Base-by-base conservation (phyloP, 176 grass and related monocot genomes). In the Avena eriantha region DNA sequence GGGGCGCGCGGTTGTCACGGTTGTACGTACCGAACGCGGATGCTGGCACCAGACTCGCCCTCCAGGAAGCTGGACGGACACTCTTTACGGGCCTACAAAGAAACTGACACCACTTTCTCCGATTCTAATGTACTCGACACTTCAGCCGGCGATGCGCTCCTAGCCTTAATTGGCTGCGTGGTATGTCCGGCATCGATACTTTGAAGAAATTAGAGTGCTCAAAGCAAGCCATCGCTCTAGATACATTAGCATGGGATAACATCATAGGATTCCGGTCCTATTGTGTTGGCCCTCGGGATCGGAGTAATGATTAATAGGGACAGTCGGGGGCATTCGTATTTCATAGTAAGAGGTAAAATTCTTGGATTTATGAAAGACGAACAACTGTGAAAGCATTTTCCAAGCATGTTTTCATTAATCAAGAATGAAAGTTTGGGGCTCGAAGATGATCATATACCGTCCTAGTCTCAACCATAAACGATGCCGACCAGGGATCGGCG, bases 291-390 rank as follows among this genome's bases (percentile, higher is more conserved):
- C 80, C 78, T 88, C 3, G 1, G 39, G 78, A 83, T 76, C 39
- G 6, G 11, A 48, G 45, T 74, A 74, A 26, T 74, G 71, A 74
- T 49, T 74, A 49, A 82, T 90, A 88, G 88, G 92, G 88, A 93
- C 55, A 88, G 85, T 90, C 78, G 78, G 82, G 92, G 92, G 85
- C 88, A 93, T 93, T 93, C 82, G 73, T 90, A 88, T 93, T 93
- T 73, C 70, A 73, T 49, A 73, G 43, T 73, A 43, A 49, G 88
- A 93, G 82, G 92, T 93, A 89, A 91, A 88, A 93, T 89, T 94
- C 92, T 94, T 94, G 89, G 89, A 93, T 93, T 94, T 94, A 94
- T 94, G 86, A 94, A 91, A 91, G 92, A 87, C 19, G 75, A 94
- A 94, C 86, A 82, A 94, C 84, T 92, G 64, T 84, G 79, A 91